phyloP scores from a whole-genome alignment of 352 stramenopile genomes.

The Globisporangium lucens region DNA sequence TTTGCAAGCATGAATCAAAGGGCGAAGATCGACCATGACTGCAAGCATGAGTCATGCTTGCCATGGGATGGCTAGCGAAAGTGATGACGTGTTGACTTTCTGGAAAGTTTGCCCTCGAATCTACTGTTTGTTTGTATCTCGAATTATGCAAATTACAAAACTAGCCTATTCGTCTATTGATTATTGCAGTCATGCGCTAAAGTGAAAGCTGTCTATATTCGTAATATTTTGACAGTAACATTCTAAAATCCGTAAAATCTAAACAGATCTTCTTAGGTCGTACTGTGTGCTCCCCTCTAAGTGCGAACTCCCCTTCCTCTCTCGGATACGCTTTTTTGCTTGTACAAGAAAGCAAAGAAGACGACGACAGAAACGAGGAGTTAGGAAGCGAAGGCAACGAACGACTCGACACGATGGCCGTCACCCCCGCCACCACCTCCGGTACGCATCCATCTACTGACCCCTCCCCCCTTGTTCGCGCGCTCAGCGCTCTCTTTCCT shows the following conservation, averaged over 20 bases:
- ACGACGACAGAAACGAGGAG: conserved; percentile 7
- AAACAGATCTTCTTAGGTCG: not conserved
- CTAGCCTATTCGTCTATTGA: no score
- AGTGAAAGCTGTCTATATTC: not conserved
- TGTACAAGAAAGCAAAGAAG: conserved; percentile 12
- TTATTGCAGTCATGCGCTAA: no score
- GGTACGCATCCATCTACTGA: not conserved
- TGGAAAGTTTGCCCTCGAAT: no score
- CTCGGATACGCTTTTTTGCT: conserved; percentile 14
- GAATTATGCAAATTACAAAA: no score
- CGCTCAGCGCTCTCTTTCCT: not conserved
- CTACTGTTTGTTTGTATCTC: no score
- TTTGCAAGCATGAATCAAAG: no score
- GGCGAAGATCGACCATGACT: no score
- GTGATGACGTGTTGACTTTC: no score
- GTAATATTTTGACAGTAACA: conserved; percentile 1
- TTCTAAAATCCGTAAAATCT: conserved; percentile 5
- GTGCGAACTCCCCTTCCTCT: conserved; percentile 11
- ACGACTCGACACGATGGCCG: conserved; percentile 12
- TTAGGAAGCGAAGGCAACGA: not conserved
- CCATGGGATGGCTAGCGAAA: no score
- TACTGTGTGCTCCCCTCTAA: conserved; percentile 1
- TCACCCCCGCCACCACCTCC: conserved; percentile 14
- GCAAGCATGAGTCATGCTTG: no score
- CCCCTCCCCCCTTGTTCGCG: not conserved